These are phyloP conservation scores for Collybia mongolica DNA, from an alignment of 768 basidiomycete species.

Conservation along the genomic window DNA sequence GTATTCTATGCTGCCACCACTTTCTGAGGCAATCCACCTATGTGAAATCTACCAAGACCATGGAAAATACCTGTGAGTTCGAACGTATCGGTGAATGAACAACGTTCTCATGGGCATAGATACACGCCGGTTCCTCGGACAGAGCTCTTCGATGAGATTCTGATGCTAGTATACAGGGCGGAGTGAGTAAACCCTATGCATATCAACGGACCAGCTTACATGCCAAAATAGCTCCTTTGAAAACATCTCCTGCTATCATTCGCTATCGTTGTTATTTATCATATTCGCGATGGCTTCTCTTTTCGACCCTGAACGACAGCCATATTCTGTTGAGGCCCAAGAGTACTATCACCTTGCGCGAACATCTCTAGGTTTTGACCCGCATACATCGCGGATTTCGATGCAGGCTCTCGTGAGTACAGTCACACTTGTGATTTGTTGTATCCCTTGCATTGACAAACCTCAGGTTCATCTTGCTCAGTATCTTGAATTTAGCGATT, in stretches of 20 bases:
- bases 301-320: conserved; percentile 50
- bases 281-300: conserved; percentile 65
- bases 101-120: conserved; percentile 26
- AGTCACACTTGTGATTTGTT: neutral
- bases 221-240: conserved; percentile 32
- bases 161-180: conserved; percentile 52
- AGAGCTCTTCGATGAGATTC: conserved; percentile 57
- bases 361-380: conserved; percentile 46
- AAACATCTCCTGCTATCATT: conserved; percentile 41
- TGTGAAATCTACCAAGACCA: conserved; percentile 67
- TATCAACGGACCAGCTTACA: no score
- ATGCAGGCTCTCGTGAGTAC: conserved; percentile 55
- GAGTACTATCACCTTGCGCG: conserved; percentile 64
- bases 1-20: conserved; percentile 48
- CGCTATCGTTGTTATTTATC: conserved; percentile 61
- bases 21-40: conserved; percentile 57
- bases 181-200: conserved; percentile 27
- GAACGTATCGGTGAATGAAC: neutral
- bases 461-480: conserved; percentile 39
- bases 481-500: conserved; percentile 59
- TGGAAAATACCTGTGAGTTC: conserved; percentile 53
- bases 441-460: neutral
- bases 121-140: conserved; percentile 51
- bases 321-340: conserved; percentile 52
- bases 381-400: conserved; percentile 52